Percentiles rank a stretch among this genome's conserved stretches.
Evolutionary conservation across 2,329 filamentous ascomycete species (phyloP).

Genomic region (Chaetomium sp.): DNA sequence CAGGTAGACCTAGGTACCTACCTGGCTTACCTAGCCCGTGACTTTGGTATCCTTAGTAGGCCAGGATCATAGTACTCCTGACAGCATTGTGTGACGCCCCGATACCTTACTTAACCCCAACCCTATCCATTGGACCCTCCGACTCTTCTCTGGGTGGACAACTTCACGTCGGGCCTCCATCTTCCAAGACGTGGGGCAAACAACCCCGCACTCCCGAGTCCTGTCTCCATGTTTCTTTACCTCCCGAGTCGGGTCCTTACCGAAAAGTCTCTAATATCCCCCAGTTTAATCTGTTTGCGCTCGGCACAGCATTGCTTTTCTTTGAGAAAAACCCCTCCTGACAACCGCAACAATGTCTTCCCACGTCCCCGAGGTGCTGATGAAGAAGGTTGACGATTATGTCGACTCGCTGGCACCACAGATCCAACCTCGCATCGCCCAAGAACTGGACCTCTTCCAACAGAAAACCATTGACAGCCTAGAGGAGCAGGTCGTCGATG

Average conservation of each 20-base stretch:
- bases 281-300: neutral
- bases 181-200: neutral
- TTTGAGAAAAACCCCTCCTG: neutral
- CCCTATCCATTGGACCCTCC: neutral
- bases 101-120: neutral
- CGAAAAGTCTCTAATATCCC: neutral
- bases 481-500: constrained; percentile 49
- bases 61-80: too few relatives aligned
- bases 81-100: too few relatives aligned
- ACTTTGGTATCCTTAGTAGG: too few relatives aligned
- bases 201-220: neutral
- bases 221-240: neutral
- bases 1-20: too few relatives aligned
- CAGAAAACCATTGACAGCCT: constrained; percentile 49
- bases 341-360: constrained; percentile 15
- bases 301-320: neutral
- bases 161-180: neutral
- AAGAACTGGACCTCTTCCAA: constrained; percentile 49
- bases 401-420: constrained; percentile 51
- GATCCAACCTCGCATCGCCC: constrained; percentile 50
- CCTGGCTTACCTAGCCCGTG: too few relatives aligned
- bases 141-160: neutral
- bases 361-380: constrained; percentile 45
- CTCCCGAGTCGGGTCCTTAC: too few relatives aligned
- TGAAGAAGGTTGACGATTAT: constrained; percentile 50